Conservation (phyloP, 441 rosid species). For the Hypseocharis bilobata region DNA sequence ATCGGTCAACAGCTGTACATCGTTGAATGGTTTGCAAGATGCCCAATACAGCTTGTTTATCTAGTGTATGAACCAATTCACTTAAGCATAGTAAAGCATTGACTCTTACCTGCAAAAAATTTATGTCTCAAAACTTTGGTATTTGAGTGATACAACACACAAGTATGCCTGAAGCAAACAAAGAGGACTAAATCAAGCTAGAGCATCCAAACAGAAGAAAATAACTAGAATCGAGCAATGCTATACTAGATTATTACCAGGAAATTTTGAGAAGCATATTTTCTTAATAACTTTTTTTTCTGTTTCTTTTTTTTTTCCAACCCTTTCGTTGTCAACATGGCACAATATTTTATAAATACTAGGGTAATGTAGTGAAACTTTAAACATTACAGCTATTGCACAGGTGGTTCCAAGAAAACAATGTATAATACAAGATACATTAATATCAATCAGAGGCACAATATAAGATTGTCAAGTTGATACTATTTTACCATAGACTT, state of each 20-base stretch:
- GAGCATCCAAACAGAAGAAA: too few relatives aligned
- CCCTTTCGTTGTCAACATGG: background rate
- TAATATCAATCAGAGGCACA: too few relatives aligned
- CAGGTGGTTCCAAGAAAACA: background rate
- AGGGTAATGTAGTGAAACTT: background rate
- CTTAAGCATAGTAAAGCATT: conserved; percentile 80
- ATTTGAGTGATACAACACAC: background rate
- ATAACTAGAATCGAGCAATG: too few relatives aligned
- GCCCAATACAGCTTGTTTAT: conserved; percentile 58
- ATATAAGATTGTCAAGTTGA: too few relatives aligned
- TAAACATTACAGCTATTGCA: background rate
- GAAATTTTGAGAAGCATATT: too few relatives aligned
- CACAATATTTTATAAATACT: background rate
- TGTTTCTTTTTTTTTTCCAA: background rate
- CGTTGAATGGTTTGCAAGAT: conserved; percentile 79
- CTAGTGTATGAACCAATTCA: conserved; percentile 65
- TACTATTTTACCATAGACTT: too few relatives aligned
- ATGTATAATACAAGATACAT: too few relatives aligned
- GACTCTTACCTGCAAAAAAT: conserved; percentile 66
- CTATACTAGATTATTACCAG: too few relatives aligned
- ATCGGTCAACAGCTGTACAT: conserved; percentile 85
- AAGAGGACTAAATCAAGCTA: too few relatives aligned
- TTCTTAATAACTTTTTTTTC: too few relatives aligned
- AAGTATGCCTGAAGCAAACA: too few relatives aligned
- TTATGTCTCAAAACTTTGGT: background rate